Percentiles rank a stretch among this genome's conserved stretches.
These are phyloP conservation scores for Clonostachys rhizophaga DNA, from an alignment of 2,329 filamentous ascomycete species.

Conservation along the genomic window DNA sequence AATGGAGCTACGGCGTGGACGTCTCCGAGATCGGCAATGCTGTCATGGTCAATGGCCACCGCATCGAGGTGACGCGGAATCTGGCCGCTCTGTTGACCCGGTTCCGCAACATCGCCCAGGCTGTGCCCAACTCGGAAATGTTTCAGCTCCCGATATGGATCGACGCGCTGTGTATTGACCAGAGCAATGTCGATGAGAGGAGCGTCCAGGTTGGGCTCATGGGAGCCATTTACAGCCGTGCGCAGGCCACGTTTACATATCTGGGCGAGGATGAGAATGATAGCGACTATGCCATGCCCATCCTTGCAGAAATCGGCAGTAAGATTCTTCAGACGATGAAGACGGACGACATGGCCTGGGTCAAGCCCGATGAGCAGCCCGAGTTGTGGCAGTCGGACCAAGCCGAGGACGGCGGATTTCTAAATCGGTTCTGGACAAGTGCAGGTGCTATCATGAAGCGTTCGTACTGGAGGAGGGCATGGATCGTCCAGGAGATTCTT, in stretches of 20 bases:
- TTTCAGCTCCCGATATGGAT: constrained; percentile 7
- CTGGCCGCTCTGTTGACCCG: neutral
- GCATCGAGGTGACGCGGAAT: neutral
- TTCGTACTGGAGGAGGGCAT: neutral
- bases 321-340: neutral
- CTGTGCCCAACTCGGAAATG: neutral
- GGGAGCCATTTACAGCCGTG: neutral
- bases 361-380: neutral
- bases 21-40: neutral
- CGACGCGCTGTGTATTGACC: constrained; percentile 7
- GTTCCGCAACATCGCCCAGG: neutral
- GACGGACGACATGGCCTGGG: neutral
- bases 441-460: neutral
- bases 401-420: neutral
- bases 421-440: neutral
- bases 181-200: neutral
- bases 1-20: neutral
- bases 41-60: neutral
- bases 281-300: neutral
- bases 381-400: neutral
- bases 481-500: neutral
- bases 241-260: neutral
- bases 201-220: constrained; percentile 5
- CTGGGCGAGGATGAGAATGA: neutral
- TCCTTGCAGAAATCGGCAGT: neutral